phyloP scores from a whole-genome alignment of 345 rosid genomes.

The Eucalyptus marginata region DNA sequence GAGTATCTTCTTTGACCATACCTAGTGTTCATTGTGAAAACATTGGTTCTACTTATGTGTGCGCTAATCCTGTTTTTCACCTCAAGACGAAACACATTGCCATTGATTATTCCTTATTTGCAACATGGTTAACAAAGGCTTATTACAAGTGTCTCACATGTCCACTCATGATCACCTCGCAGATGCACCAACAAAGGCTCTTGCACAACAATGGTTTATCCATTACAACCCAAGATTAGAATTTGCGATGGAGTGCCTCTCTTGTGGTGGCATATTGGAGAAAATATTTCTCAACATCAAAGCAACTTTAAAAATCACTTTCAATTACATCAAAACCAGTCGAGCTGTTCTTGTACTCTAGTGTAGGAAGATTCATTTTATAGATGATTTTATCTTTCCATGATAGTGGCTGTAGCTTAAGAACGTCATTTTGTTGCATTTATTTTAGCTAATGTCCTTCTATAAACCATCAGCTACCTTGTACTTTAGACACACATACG shows the following conservation, averaged over 20 bases:
- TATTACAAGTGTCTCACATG: background rate
- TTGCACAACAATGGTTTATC: background rate
- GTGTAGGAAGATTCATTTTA: background rate
- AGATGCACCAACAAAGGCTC: background rate
- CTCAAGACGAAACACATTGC: fast-evolving
- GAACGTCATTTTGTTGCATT: background rate
- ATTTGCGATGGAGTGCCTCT: too few relatives aligned
- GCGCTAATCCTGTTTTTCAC: background rate
- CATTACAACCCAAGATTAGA: background rate
- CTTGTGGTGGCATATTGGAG: too few relatives aligned
- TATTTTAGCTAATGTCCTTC: background rate
- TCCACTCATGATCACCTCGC: background rate
- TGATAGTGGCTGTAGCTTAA: fast-evolving
- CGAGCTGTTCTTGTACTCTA: too few relatives aligned
- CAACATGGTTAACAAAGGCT: background rate
- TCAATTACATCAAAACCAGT: too few relatives aligned
- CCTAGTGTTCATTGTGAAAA: background rate
- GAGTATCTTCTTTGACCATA: background rate
- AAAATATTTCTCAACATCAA: too few relatives aligned
- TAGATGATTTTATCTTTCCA: background rate
- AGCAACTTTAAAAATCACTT: too few relatives aligned
- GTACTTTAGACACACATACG: background rate
- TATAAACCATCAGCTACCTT: background rate
- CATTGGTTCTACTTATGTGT: background rate
- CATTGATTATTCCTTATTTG: background rate